Evolutionary conservation across 257 asterid species (phyloP).

Genomic region (Ballota nigra): DNA sequence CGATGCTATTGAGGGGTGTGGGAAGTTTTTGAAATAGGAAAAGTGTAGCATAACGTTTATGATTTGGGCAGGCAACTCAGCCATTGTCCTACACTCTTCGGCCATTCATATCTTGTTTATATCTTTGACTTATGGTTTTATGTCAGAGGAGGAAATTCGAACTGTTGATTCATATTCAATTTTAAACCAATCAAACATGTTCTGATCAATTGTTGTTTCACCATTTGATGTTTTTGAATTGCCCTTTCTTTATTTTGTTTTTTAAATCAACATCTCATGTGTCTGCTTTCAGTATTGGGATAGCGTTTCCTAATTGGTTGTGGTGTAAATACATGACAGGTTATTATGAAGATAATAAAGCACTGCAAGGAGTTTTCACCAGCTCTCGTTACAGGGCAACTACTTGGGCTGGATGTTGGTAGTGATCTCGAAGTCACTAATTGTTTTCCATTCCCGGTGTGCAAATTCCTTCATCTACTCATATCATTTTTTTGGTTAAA

Average conservation of each 20-base stretch:
- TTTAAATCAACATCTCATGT: neutral
- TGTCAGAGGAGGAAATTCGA: no score
- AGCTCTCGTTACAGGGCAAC: constrained; percentile 90
- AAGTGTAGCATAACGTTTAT: neutral
- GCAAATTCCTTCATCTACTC: constrained; percentile 11
- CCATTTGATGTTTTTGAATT: neutral
- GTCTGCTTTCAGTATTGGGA: neutral
- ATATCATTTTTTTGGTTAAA: neutral
- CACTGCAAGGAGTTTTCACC: constrained; percentile 98
- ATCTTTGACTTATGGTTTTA: neutral
- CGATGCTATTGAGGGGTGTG: neutral
- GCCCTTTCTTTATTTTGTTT: neutral
- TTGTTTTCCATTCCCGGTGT: constrained; percentile 97
- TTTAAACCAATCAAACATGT: neutral
- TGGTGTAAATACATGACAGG: constrained; percentile 36
- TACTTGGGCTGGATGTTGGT: constrained; percentile 97
- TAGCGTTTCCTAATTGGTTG: neutral
- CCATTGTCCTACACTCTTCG: neutral
- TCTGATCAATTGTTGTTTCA: neutral
- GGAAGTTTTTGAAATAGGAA: neutral
- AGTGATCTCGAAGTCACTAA: constrained; percentile 96
- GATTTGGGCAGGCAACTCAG: neutral
- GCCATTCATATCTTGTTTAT: neutral
- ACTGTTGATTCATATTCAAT: neutral
- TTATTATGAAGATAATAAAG: constrained; percentile 85